Conservation (phyloP, 2,329 filamentous ascomycete species). For the Emydomyces testavorans region DNA sequence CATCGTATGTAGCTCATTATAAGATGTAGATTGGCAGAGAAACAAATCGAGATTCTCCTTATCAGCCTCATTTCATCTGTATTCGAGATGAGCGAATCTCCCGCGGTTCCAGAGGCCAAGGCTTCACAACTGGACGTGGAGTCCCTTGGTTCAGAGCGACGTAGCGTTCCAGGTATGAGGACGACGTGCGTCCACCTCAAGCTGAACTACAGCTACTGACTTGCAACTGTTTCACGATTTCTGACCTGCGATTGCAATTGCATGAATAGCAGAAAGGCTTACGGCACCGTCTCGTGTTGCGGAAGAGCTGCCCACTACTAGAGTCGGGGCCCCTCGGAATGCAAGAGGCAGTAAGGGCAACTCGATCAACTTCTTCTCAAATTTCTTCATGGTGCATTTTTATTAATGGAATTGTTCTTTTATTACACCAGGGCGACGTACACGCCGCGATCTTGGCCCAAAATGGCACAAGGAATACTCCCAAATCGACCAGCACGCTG, state of each 20-base stretch:
- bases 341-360: slow-evolving; percentile 1
- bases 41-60: not conserved
- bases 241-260: not conserved
- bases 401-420: slow-evolving; percentile 2
- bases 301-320: slow-evolving; percentile 12
- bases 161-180: slow-evolving; percentile 6
- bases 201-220: not conserved
- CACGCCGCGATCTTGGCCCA: slow-evolving; percentile 20
- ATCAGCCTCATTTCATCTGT: not conserved
- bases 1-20: too few relatives aligned
- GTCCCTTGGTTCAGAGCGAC: slow-evolving; percentile 11
- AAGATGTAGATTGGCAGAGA: not conserved
- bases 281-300: slow-evolving; percentile 11
- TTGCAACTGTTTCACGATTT: not conserved
- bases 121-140: slow-evolving; percentile 9
- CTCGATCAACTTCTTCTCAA: too few relatives aligned
- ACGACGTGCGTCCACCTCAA: not conserved
- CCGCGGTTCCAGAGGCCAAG: not conserved
- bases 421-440: slow-evolving; percentile 4
- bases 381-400: too few relatives aligned
- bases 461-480: slow-evolving; percentile 29
- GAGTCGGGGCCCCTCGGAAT: not conserved
- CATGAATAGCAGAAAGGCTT: slow-evolving; percentile 5
- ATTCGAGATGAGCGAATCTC: slow-evolving; percentile 2
- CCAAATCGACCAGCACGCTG: slow-evolving; percentile 22